A percentile compares a stretch with the other conserved stretches of the same genome.
Conservation (phyloP, 306 rosid genomes). For the Corylus avellana region DNA sequence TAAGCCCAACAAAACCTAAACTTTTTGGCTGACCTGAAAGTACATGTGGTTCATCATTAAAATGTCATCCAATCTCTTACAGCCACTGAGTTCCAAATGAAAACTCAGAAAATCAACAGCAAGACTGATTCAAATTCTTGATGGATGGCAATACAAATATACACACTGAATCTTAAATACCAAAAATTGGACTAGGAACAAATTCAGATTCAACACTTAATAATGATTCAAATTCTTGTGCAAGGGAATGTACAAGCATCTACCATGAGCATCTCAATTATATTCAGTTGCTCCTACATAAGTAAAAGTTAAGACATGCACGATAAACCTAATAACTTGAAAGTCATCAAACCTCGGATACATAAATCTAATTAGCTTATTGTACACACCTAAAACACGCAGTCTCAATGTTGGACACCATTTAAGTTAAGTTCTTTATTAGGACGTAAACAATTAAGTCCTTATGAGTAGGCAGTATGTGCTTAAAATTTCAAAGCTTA, state of each 20-base stretch:
- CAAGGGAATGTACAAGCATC: not conserved
- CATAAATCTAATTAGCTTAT: not conserved
- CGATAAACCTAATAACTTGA: not conserved
- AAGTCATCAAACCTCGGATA: not conserved
- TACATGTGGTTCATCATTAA: not conserved
- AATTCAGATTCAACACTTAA: not conserved
- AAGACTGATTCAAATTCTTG: not conserved
- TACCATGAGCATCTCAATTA: not conserved
- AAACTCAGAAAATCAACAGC: not conserved
- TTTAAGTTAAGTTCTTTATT: not conserved
- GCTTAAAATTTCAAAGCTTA: not conserved
- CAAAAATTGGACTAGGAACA: not conserved
- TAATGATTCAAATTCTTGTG: not conserved
- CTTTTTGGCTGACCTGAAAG: not conserved
- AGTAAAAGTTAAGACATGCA: not conserved
- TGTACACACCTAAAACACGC: not conserved
- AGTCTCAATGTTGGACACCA: not conserved
- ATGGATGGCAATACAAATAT: not conserved
- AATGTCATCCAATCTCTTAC: not conserved
- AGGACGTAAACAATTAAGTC: not conserved
- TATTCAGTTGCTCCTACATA: not conserved
- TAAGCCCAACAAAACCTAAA: not conserved
- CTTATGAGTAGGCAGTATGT: not conserved
- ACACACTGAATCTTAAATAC: not conserved
- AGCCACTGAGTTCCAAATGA: not conserved